Percentiles rank a stretch among this genome's conserved stretches.
Evolutionary conservation across 2,329 filamentous ascomycete genomes (phyloP).

Genomic region (Conoideocrella luteorostrata): DNA sequence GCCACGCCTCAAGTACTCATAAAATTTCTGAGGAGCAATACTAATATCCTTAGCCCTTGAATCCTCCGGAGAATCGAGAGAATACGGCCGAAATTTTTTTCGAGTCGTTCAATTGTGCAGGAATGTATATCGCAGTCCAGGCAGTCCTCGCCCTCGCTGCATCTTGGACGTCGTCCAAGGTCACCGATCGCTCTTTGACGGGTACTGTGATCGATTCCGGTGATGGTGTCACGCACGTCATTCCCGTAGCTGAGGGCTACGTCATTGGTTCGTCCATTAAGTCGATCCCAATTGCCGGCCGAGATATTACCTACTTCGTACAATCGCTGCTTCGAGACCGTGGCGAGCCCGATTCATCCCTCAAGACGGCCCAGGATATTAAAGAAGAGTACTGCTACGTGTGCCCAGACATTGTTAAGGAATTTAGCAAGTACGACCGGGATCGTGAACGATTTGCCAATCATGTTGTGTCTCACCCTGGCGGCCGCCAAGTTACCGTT

Average conservation of each 20-base stretch:
- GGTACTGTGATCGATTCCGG: slow-evolving; percentile 98
- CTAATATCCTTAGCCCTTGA: slow-evolving; percentile 62
- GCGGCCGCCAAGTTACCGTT: slow-evolving; percentile 75
- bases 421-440: slow-evolving; percentile 89
- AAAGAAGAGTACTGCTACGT: slow-evolving; percentile 99
- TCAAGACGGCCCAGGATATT: slow-evolving; percentile 96
- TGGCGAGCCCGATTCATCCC: slow-evolving; percentile 89
- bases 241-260: slow-evolving; percentile 96
- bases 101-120: slow-evolving; percentile 98
- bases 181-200: slow-evolving; percentile 89
- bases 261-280: slow-evolving; percentile 99
- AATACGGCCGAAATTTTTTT: slow-evolving; percentile 99
- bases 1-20: too few relatives aligned
- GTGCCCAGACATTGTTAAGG: slow-evolving; percentile 97
- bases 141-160: slow-evolving; percentile 93
- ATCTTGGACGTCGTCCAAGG: slow-evolving; percentile 98
- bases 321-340: slow-evolving; percentile 93
- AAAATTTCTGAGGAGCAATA: neutral
- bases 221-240: slow-evolving; percentile 98
- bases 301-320: slow-evolving; percentile 98
- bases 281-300: slow-evolving; percentile 94
- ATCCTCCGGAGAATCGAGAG: slow-evolving; percentile 97
- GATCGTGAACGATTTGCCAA: slow-evolving; percentile 88
- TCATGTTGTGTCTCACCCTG: slow-evolving; percentile 79
- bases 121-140: slow-evolving; percentile 97